phyloP scores from a whole-genome alignment of 1,284 basidiomycete species.

The Rhizoctonia solani region DNA sequence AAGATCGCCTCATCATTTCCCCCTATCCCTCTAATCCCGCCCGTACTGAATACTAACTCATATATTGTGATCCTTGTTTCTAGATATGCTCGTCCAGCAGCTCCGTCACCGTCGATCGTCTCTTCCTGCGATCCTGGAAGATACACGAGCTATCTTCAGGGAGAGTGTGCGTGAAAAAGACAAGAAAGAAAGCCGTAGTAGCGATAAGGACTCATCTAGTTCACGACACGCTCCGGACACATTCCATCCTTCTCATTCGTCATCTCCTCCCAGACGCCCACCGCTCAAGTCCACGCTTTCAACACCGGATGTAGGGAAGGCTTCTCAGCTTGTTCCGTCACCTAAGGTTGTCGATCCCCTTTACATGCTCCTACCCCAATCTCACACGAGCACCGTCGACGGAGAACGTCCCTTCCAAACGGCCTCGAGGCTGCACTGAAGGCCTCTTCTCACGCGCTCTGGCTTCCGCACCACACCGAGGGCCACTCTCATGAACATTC shows the following conservation, averaged over 20 bases:
- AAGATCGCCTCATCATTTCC: constrained; percentile 12
- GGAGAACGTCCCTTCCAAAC: constrained; percentile 19
- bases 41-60: not conserved
- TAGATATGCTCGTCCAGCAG: constrained; percentile 20
- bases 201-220: constrained; percentile 6
- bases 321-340: not conserved
- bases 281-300: constrained; percentile 13
- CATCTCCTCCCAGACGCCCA: constrained; percentile 13
- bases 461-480: constrained; percentile 16
- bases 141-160: constrained; percentile 3
- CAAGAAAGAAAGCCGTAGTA: not conserved
- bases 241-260: constrained; percentile 4
- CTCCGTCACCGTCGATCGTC: constrained; percentile 27
- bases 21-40: not conserved
- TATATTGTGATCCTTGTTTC: not conserved
- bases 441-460: constrained; percentile 27
- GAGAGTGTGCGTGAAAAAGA: constrained; percentile 24
- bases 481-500: constrained; percentile 1
- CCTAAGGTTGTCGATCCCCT: not conserved
- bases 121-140: constrained; percentile 15
- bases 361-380: constrained; percentile 23
- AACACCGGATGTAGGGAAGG: constrained; percentile 12
- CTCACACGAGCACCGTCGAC: constrained; percentile 8
- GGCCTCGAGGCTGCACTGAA: constrained; percentile 32
- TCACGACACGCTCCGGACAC: not conserved